Evolutionary conservation across 441 rosid species (phyloP), one percentile per base, ranked within the genome.

Genomic region (Euphorbia schlechtendalii): DNA sequence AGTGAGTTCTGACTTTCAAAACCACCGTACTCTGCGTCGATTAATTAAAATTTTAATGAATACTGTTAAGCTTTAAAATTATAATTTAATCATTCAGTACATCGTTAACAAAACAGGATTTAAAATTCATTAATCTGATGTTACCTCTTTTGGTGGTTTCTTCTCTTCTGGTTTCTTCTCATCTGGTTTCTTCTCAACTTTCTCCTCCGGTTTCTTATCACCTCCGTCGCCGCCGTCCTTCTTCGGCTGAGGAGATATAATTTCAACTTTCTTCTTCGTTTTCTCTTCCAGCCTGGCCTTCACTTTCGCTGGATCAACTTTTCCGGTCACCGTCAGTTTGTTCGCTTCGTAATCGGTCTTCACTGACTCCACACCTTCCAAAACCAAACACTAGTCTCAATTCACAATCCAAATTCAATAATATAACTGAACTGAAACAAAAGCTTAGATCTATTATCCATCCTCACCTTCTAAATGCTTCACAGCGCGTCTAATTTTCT

Each of bases 61-160:
- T n/a, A n/a, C n/a, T n/a, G 64, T 38, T 57, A 49, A 11, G 17
- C 56, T 15, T 32, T 57, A 8, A 21, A 15, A 40, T 38, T 27
- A 17, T 8, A 51, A 15, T 7, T 58, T 25, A 13, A 59, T 17
- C 20, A 10, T 15, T 2, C 58, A 4, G n/a, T 18, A 22, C 28
- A 49, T 49, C 55, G 55, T n/a, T 3, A 53, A 18, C 30, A 15
- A 66, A 18, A 56, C 5, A 18, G 18, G 34, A 54, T 46, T 28
- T 45, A n/a, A 11, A 4, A 48, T 25, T 1, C 20, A 17, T 38
- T n/a, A 21, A 27, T 28, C 9, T 53, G 32, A 51, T 32, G 22
- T 70, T 76, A 86, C 97, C 96, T 87, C 91, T 81, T 90, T 86
- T 0, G 90, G 87, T 8, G 84, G 82, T 61, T 82, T 82, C 63